Percentiles rank a stretch among this genome's conserved stretches.
Conservation (phyloP, 208 protist species). For the Willaertia magna region DNA sequence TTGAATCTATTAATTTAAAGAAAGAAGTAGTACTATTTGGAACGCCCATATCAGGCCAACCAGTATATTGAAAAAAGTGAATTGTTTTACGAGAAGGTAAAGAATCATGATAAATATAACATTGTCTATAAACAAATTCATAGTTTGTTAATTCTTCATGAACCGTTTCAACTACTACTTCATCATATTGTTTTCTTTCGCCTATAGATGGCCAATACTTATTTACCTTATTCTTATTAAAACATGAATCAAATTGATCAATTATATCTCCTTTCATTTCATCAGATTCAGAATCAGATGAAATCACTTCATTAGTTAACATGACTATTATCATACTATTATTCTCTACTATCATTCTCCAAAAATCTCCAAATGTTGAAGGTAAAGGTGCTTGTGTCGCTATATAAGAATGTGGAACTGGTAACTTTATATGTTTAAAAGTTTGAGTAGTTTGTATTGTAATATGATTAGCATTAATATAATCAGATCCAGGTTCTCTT, state of each 20-base stretch:
- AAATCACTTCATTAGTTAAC: background rate
- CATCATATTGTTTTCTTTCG: background rate
- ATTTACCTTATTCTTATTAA: background rate
- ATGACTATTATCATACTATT: background rate
- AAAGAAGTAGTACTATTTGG: background rate
- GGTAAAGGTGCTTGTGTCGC: background rate
- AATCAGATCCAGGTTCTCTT: background rate
- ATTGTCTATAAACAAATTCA: background rate
- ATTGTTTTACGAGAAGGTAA: background rate
- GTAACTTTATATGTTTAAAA: background rate
- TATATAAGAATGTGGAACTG: background rate
- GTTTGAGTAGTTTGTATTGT: background rate
- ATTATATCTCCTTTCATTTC: background rate
- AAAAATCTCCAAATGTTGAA: constrained; percentile 2
- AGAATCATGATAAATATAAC: background rate
- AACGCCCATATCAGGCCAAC: constrained; percentile 10
- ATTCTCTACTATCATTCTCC: background rate
- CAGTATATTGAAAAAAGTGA: constrained; percentile 4
- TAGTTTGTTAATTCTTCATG: background rate
- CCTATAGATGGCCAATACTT: background rate
- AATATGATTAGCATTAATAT: constrained; percentile 10
- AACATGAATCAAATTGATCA: background rate
- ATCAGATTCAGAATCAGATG: background rate
- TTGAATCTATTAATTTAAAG: background rate
- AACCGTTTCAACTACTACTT: background rate